Conservation (phyloP, 345 rosid genomes). For the Noccaea caerulescens region DNA sequence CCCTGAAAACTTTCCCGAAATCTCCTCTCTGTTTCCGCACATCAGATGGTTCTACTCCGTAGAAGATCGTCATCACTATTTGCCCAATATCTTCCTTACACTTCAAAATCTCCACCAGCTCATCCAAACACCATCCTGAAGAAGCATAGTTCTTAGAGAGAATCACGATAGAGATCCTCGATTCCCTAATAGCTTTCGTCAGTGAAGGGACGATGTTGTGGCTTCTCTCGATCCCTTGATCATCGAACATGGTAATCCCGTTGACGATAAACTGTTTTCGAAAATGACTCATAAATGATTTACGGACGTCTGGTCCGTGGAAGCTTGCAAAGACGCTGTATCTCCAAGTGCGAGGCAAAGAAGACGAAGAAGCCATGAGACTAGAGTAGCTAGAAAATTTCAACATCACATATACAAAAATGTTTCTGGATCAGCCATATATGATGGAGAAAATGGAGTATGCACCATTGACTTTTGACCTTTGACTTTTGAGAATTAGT, state of each 20-base stretch:
- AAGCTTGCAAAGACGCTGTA: not conserved
- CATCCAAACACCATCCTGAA: constrained; percentile 26
- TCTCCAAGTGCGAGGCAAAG: not conserved
- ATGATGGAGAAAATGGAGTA: too few species aligned
- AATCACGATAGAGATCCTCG: constrained; percentile 2
- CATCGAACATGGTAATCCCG: not conserved
- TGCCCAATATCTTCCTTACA: not conserved
- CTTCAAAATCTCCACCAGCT: not conserved
- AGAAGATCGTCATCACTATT: constrained; percentile 26
- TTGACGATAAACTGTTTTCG: not conserved
- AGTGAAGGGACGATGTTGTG: not conserved
- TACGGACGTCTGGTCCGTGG: not conserved
- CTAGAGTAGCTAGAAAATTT: too few species aligned
- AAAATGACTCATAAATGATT: not conserved
- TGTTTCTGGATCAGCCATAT: too few species aligned
- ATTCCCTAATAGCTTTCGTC: constrained; percentile 4
- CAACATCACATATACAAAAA: too few species aligned
- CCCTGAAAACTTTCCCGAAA: constrained; percentile 1
- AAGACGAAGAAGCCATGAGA: not conserved
- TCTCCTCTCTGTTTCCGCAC: constrained; percentile 14
- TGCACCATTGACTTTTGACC: too few species aligned
- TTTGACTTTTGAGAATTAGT: too few species aligned
- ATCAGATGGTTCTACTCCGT: constrained; percentile 10
- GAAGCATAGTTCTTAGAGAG: constrained; percentile 3
- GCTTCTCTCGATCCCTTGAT: not conserved